phyloP scores from a whole-genome alignment of 2,329 filamentous ascomycete species.

The Fusarium camptoceras region DNA sequence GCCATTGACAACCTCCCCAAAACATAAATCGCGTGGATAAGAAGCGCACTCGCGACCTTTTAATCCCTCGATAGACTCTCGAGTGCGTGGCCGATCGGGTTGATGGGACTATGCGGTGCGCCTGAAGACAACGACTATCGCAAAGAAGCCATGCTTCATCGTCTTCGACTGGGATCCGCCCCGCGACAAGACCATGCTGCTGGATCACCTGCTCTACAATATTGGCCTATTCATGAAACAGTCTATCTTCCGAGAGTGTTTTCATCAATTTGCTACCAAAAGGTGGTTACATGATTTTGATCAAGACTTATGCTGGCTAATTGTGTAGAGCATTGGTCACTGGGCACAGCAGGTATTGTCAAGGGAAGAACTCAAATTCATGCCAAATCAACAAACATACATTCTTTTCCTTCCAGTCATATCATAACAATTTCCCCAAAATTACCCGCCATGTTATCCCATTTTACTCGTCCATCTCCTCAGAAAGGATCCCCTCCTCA shows the following conservation, averaged over 20 bases:
- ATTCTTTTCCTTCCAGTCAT: background rate
- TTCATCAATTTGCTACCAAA: conserved; percentile 51
- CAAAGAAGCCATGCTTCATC: conserved; percentile 57
- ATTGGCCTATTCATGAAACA: conserved; percentile 52
- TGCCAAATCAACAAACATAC: conserved; percentile 1
- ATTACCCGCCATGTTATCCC: too few relatives aligned
- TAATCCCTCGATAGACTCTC: fast-evolving
- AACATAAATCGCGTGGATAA: conserved; percentile 28
- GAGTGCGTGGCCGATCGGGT: background rate
- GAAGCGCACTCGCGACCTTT: background rate
- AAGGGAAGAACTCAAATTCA: background rate
- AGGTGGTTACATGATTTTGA: conserved; percentile 40
- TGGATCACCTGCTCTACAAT: conserved; percentile 53
- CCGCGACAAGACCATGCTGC: conserved; percentile 61
- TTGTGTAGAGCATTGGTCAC: background rate
- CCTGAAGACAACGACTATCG: conserved; percentile 51
- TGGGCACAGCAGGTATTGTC: background rate
- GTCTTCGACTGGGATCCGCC: conserved; percentile 61
- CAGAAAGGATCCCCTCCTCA: conserved; percentile 48
- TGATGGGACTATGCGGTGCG: conserved; percentile 42
- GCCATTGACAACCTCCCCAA: conserved; percentile 44
- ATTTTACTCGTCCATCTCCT: background rate
- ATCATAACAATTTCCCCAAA: background rate
- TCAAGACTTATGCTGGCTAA: background rate
- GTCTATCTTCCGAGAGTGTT: conserved; percentile 55